Percentiles rank a stretch among this genome's conserved stretches.
Evolutionary conservation across 768 basidiomycete species (phyloP).

Genomic region (Trametes villosa): DNA sequence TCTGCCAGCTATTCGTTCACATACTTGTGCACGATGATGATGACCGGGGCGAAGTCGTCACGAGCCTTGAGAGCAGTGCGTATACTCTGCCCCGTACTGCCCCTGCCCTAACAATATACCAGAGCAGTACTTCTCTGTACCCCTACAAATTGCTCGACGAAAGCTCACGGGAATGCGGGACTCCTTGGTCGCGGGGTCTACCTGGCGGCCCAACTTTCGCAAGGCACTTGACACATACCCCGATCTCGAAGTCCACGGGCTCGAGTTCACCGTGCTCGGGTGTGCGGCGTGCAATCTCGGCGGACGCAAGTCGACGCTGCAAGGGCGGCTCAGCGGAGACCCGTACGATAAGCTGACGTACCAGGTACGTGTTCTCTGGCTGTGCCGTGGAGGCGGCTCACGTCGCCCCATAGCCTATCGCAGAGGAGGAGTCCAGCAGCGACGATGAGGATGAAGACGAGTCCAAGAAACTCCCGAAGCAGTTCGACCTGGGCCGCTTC

Average conservation of each 20-base stretch:
- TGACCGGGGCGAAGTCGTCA: conserved; percentile 53
- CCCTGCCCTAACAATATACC: not conserved
- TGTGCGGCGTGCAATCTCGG: conserved; percentile 88
- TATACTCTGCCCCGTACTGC: conserved; percentile 1
- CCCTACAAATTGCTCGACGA: conserved; percentile 67
- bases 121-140: conserved; percentile 75
- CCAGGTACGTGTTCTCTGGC: conserved; percentile 45
- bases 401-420: conserved; percentile 14
- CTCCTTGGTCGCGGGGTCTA: conserved; percentile 80
- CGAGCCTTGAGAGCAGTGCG: conserved; percentile 58
- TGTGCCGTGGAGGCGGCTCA: not conserved
- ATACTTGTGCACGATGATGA: conserved; percentile 63
- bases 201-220: conserved; percentile 78
- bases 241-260: conserved; percentile 52
- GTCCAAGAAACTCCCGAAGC: conserved; percentile 27
- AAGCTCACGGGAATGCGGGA: conserved; percentile 73
- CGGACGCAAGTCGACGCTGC: conserved; percentile 64
- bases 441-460: conserved; percentile 30
- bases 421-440: conserved; percentile 26
- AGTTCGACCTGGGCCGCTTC: conserved; percentile 77
- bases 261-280: conserved; percentile 60
- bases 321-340: conserved; percentile 64
- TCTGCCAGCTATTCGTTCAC: conserved; percentile 88
- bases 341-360: conserved; percentile 78
- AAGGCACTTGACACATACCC: conserved; percentile 69